These are phyloP conservation scores for Backusella sp. DNA, from an alignment of 192 early-diverging fungal genomes.

Conservation along the genomic window DNA sequence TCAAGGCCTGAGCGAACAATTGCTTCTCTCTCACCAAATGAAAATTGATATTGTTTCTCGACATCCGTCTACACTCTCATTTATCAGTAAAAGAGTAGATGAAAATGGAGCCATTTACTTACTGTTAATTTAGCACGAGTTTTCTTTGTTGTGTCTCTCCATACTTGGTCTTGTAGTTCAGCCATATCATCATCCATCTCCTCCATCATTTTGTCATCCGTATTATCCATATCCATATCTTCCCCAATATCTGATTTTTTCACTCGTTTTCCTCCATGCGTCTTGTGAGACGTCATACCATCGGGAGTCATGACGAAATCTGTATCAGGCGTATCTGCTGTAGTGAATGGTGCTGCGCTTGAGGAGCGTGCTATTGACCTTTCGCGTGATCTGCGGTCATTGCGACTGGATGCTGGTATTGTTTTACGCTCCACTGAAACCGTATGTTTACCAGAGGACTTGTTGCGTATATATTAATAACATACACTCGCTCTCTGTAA, in stretches of 20 bases:
- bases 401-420: neutral
- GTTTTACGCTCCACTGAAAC: neutral
- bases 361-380: neutral
- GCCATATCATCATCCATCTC: conserved; percentile 57
- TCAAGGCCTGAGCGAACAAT: conserved; percentile 49
- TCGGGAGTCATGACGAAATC: conserved; percentile 16
- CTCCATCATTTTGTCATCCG: conserved; percentile 35
- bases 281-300: neutral
- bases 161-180: conserved; percentile 45
- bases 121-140: conserved; percentile 44
- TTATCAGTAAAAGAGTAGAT: neutral
- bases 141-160: conserved; percentile 52
- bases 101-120: neutral
- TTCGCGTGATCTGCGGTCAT: neutral
- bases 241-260: conserved; percentile 8
- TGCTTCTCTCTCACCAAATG: conserved; percentile 51
- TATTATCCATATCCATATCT: conserved; percentile 43
- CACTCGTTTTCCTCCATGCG: conserved; percentile 2
- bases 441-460: neutral
- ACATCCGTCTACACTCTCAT: conserved; percentile 13
- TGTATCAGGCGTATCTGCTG: conserved; percentile 34
- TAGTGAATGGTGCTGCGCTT: conserved; percentile 3
- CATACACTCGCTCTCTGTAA: neutral
- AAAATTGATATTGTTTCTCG: conserved; percentile 42
- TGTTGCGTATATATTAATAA: neutral